Percentiles rank a stretch among this genome's conserved stretches.
Conservation (phyloP, 2,329 filamentous ascomycete genomes). For the Trichophyton schoenleinii region DNA sequence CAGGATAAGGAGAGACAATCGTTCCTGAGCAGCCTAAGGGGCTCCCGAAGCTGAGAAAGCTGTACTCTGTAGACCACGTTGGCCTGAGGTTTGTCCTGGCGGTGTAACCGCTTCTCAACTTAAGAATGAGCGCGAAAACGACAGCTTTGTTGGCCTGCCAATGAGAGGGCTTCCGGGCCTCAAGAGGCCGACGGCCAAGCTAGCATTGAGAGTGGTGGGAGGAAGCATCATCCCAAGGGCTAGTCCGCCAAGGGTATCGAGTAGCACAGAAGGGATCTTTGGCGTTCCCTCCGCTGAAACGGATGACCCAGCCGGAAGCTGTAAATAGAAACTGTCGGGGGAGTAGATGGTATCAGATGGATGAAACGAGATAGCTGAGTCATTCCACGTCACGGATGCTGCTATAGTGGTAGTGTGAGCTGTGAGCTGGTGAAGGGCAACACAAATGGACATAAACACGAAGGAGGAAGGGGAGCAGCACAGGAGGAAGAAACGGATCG, state of each 20-base stretch:
- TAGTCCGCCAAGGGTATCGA: not conserved
- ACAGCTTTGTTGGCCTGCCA: not conserved
- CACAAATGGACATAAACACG: not conserved
- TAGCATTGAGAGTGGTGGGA: not conserved
- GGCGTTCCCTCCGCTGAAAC: not conserved
- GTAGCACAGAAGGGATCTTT: not conserved
- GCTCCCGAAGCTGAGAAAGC: not conserved
- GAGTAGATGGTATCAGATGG: not conserved
- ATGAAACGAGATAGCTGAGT: not conserved
- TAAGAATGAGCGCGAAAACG: not conserved
- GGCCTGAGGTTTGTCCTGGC: not conserved
- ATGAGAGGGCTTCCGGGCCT: not conserved
- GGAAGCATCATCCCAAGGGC: not conserved
- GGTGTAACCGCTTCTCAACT: not conserved
- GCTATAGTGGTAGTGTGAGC: not conserved
- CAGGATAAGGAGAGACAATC: not conserved
- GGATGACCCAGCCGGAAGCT: not conserved
- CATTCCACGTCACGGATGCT: not conserved
- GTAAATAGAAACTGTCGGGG: not conserved
- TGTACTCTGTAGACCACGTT: not conserved
- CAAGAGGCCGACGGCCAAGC: not conserved
- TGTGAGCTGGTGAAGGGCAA: not conserved
- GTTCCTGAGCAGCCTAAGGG: not conserved
- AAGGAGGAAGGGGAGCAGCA: not conserved
- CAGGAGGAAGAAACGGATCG: not conserved